Evolutionary conservation across 164 flowering plant species (phyloP), one percentile per base, ranked within the genome.

Genomic region (Magnolia kwangsiensis): DNA sequence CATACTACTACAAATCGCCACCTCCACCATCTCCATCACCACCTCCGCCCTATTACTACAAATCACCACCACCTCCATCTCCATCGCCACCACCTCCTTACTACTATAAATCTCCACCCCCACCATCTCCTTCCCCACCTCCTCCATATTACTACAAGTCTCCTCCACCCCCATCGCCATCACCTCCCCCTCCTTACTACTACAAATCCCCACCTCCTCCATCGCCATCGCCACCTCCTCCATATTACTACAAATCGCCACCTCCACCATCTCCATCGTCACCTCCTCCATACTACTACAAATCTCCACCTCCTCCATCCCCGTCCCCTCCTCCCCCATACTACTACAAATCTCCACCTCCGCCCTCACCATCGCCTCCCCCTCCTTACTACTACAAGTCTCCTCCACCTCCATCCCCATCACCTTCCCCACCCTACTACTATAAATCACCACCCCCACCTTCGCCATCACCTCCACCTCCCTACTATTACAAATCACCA

Each of bases 21-120:
- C 61, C 61, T 55, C 61, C 61, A 55, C 61, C 61, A 55, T 55
- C 61, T 55, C 61, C 61, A 55, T 55, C 61, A 55, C 61, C 61
- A 2, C 61, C 61, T 55, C 61, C 61, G 10, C 61, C 61, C 3
- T 55, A 55, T 16, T 55, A 55, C 61, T 55, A 55, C 61, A 55
- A 55, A 11, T 55, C 61, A 9, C 61, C 61, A 55, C 61, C 61
- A 11, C 61, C 61, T 55, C 61, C 61, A 9, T 55, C 61, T 11
- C 61, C 61, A 11, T 55, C 61, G 4, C 61, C 61, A 55, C 61
- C 61, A 3, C 61, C 61, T 55, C 61, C 61, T 11, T 55, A 55
- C 61, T 55, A 55, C 18, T 55, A 55, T 16, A 55, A 14, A 16
- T 55, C 61, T 55, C 61, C 61, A 55, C 61, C 61, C 4, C 61